These are phyloP conservation scores for Wickerhamomyces chaumierensis DNA, from an alignment of 805 yeast genomes.

Conservation along the genomic window DNA sequence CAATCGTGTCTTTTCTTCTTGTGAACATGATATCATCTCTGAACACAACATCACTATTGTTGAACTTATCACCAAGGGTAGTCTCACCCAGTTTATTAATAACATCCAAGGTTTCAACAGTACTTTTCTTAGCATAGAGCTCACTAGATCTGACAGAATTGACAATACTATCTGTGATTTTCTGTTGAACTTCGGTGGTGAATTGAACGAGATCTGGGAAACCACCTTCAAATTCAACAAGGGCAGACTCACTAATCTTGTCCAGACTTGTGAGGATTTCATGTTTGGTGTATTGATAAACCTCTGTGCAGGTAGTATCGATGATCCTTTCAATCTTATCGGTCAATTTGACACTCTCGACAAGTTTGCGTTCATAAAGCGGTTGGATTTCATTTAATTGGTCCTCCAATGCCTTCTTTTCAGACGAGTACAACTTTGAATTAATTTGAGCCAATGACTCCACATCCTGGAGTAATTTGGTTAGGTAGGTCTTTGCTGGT, in stretches of 20 bases:
- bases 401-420: conserved; percentile 31
- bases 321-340: conserved; percentile 51
- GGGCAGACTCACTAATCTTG: conserved; percentile 36
- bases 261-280: conserved; percentile 41
- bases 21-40: conserved; percentile 76
- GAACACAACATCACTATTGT: conserved; percentile 42
- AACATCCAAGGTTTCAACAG: conserved; percentile 47
- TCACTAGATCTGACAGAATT: conserved; percentile 58
- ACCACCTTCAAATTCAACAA: conserved; percentile 49
- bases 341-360: conserved; percentile 39
- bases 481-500: conserved; percentile 84
- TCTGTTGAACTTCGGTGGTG: conserved; percentile 57
- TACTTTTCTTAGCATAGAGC: conserved; percentile 48
- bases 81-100: conserved; percentile 53
- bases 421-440: conserved; percentile 38
- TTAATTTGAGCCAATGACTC: conserved; percentile 51
- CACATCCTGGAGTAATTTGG: conserved; percentile 60
- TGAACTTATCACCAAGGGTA: conserved; percentile 50
- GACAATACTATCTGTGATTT: conserved; percentile 54
- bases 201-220: conserved; percentile 55
- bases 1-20: conserved; percentile 50
- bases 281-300: conserved; percentile 49
- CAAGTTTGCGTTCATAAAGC: conserved; percentile 40
- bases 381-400: conserved; percentile 55
- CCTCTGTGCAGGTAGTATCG: conserved; percentile 46